phyloP scores from a whole-genome alignment of 441 rosid genomes.

The Cnidoscolus chayamansa region DNA sequence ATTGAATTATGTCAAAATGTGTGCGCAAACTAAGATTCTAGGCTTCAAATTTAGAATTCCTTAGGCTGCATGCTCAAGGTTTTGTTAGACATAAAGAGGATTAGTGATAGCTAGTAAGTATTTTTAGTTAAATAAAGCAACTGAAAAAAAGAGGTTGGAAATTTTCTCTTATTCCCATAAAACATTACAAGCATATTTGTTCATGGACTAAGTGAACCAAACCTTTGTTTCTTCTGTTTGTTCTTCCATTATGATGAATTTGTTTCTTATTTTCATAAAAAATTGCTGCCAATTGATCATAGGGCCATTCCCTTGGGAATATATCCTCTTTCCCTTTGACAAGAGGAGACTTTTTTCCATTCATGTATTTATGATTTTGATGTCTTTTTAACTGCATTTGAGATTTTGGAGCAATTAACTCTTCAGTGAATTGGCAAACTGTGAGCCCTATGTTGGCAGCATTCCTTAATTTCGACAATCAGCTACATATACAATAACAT shows the following conservation, averaged over 20 bases:
- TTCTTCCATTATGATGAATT: too few relatives aligned
- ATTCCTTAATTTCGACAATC: background rate
- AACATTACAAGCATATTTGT: background rate
- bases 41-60: background rate
- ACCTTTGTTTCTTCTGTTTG: too few relatives aligned
- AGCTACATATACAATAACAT: background rate
- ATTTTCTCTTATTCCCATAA: background rate
- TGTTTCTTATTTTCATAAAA: background rate
- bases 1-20: background rate
- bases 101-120: too few relatives aligned
- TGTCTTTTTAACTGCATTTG: background rate
- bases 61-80: background rate
- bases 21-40: background rate
- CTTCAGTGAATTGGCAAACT: background rate
- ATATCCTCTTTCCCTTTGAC: background rate
- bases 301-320: background rate
- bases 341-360: background rate
- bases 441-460: background rate
- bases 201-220: background rate
- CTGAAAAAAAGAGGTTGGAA: background rate
- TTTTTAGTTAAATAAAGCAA: too few relatives aligned
- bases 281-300: background rate
- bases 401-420: background rate
- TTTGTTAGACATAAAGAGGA: background rate
- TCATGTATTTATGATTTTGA: background rate